Evolutionary conservation across 1,284 basidiomycete species (phyloP).

Genomic region (Neotropicomus parvogracilis): DNA sequence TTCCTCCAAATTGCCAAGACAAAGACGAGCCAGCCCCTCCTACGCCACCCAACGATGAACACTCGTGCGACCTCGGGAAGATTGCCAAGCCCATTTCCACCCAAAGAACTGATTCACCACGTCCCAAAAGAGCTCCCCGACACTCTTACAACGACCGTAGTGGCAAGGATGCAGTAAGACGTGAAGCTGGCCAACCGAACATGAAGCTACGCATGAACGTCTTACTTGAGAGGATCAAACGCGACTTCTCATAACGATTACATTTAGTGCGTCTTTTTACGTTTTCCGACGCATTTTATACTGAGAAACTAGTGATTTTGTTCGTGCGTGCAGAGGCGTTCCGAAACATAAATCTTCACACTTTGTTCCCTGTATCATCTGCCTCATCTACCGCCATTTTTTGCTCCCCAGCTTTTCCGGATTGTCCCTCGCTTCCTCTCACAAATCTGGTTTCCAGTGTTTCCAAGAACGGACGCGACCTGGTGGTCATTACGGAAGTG

Average conservation of each 20-base stretch:
- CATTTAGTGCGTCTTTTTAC: conserved; percentile 4
- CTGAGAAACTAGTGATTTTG: conserved; percentile 5
- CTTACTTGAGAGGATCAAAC: conserved; percentile 75
- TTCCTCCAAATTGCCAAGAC: background rate
- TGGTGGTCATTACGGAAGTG: conserved; percentile 56
- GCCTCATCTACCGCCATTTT: conserved; percentile 46
- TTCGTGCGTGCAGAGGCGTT: background rate
- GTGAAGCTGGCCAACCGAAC: conserved; percentile 60
- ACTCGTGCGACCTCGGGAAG: conserved; percentile 54
- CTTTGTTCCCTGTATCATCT: conserved; percentile 60
- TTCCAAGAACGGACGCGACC: conserved; percentile 46
- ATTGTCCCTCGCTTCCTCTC: conserved; percentile 39
- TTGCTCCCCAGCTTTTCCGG: conserved; percentile 24
- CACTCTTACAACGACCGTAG: conserved; percentile 8
- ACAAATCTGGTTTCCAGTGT: conserved; percentile 67
- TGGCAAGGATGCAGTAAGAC: conserved; percentile 19
- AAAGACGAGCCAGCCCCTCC: background rate
- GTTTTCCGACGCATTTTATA: background rate
- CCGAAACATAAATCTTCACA: conserved; percentile 11
- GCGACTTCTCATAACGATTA: conserved; percentile 37
- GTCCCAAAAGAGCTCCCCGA: conserved; percentile 16
- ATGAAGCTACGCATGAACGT: conserved; percentile 77
- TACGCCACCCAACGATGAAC: conserved; percentile 13
- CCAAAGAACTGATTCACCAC: conserved; percentile 48
- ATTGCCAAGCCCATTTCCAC: conserved; percentile 56